phyloP scores from a whole-genome alignment of 108 stramenopile species.

The Craspedostauros australis region DNA sequence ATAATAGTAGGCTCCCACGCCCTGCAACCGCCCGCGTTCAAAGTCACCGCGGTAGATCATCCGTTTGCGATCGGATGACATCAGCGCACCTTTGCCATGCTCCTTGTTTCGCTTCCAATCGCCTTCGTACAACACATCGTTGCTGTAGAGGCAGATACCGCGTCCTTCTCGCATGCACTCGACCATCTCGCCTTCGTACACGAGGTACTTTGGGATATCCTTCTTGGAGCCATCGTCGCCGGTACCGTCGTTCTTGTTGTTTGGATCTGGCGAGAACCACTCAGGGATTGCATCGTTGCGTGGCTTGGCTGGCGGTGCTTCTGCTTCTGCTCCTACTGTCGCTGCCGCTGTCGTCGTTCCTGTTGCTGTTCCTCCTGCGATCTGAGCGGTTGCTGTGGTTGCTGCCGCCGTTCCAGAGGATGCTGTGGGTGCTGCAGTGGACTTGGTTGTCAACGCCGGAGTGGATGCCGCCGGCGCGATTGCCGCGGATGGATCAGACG shows the following conservation, averaged over 20 bases:
- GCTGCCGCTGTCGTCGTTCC: background rate
- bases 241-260: too few relatives aligned
- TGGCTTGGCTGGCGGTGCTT: background rate
- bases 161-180: slow-evolving; percentile 60
- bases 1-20: slow-evolving; percentile 77
- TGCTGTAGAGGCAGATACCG: slow-evolving; percentile 76
- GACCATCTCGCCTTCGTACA: slow-evolving; percentile 89
- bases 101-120: slow-evolving; percentile 82
- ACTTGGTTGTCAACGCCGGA: too few relatives aligned
- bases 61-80: slow-evolving; percentile 64
- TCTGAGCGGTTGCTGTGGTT: background rate
- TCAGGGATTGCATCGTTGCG: background rate
- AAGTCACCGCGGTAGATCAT: slow-evolving; percentile 84
- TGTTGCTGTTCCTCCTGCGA: slow-evolving; percentile 1
- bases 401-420: too few relatives aligned
- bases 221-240: background rate
- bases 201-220: slow-evolving; percentile 38
- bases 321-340: background rate
- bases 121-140: slow-evolving; percentile 80
- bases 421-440: too few relatives aligned
- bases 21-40: slow-evolving; percentile 80
- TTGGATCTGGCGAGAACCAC: background rate
- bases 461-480: too few relatives aligned
- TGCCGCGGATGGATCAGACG: too few relatives aligned
- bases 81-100: slow-evolving; percentile 73